Base-by-base conservation (phyloP, 2,329 filamentous ascomycete species). In the Coniochaeta prunicola region DNA sequence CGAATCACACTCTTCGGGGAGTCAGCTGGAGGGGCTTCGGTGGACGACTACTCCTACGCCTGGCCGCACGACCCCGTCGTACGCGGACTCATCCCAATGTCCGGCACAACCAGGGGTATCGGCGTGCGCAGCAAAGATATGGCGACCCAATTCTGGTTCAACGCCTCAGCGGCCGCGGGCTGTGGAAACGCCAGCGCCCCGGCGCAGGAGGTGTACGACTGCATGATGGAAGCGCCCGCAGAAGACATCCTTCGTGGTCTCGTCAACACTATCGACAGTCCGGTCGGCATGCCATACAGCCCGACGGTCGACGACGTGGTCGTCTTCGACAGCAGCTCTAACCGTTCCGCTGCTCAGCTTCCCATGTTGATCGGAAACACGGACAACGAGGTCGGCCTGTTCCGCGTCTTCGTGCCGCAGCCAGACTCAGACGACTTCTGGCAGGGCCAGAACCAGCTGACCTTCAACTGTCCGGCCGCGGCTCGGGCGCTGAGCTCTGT, bases 41-140 rank as follows among this genome's bases (percentile, higher is more conserved):
- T 75, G 0, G 77, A 81, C 61, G 73, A 75, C 63, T 78, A 75
- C 68, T 71, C 76, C 7, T 81, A 78, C 54, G 77, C 79, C 3
- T 80, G 76, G 77, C 53, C 63, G 1, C 60, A 76, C 0, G 76
- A 81, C 36, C 77, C 80, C 3, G 81, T 82, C 26, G 72, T 75
- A 17, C 24, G 71, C 10, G 78, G 71, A 3, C 67, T 79, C 9
- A 77, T 82, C 59, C 67, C 75, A 4, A 71, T 76, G 9, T 80
- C 78, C 55, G 79, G 71, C 56, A 77, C 74, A 1, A 75, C 72
- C 0, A 71, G 75, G 10, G 77, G 77, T 63, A 77, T 81, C 61
- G 68, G 71, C 5, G 66, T 73, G 13, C 77, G 77, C 45, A 63
- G 68, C 0, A 61, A 60, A 0, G 67, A 68, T 0, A 61, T 71